Base-by-base conservation (phyloP, 805 yeast species). In the Sugiyamaella lignohabitans region DNA sequence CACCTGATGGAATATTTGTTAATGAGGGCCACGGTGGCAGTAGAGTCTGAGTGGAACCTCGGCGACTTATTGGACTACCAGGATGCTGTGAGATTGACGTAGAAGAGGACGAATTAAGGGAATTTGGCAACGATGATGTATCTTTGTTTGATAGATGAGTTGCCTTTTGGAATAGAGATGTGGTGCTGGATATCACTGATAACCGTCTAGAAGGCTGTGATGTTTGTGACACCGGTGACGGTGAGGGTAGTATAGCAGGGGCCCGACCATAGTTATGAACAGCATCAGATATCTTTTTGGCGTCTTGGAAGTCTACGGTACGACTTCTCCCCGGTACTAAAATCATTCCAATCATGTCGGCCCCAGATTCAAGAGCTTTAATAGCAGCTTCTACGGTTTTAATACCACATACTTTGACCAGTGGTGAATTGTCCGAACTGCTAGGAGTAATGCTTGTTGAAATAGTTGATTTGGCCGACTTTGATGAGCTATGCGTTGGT, bases 391-490 rank as follows among this genome's bases (percentile, higher is more conserved):
- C 83, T 0, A 65, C 60, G 2, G 82, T 71, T 53, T 76, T 76
- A 19, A 91, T 61, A 0, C 98, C 98, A 62, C 98, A 91, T 3
- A 91, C 79, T 60, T 91, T 91, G 3, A 84, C 84, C n/a, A 86
- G 38, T 3, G 65, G 61, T 55, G 54, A 54, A 34, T 46, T 19
- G 5, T 43, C 20, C n/a, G 24, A 3, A 19, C 6, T 14, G 32
- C 14, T 27, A 8, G 14, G 14, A 14, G 32, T 8, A 8, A 14
- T 27, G 14, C 8, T 14, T 27, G 32, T 27, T 8, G 32, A 27
- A 27, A 27, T 8, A n/a, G n/a, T n/a, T n/a, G n/a, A n/a, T n/a
- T n/a, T n/a, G n/a, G n/a, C n/a, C 14, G 32, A 27, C 14, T 27
- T 27, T 8, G 11, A 8, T 8, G 32, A 27, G 14, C 14, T 27